These are phyloP conservation scores for Fusarium nisikadoi DNA, from an alignment of 2,329 filamentous ascomycete genomes.

Conservation along the genomic window DNA sequence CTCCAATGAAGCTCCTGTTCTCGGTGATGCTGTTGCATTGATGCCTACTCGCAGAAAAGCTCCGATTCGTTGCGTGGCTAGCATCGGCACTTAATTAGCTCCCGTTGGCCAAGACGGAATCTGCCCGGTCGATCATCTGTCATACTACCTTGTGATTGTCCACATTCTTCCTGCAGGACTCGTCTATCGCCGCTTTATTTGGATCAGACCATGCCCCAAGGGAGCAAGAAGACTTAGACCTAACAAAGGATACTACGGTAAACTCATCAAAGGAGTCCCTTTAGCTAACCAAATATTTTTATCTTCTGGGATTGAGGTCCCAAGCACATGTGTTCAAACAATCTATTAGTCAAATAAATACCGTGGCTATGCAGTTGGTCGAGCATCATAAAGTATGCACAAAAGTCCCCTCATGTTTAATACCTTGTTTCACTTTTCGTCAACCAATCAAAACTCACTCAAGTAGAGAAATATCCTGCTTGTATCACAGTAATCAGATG, in stretches of 20 bases:
- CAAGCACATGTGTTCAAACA: too few species aligned
- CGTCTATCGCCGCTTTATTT: neutral
- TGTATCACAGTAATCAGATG: neutral
- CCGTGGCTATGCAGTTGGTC: neutral
- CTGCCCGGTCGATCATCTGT: neutral
- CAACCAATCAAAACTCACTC: neutral
- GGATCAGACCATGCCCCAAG: neutral
- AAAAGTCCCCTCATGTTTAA: neutral
- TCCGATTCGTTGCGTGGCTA: neutral
- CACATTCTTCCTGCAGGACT: neutral
- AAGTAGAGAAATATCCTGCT: neutral
- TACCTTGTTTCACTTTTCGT: neutral
- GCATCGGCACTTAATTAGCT: neutral
- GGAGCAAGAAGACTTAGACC: too few species aligned
- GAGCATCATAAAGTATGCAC: neutral
- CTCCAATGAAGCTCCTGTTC: neutral
- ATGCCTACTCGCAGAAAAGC: neutral
- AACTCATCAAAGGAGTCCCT: too few species aligned
- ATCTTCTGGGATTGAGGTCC: neutral
- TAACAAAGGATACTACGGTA: too few species aligned
- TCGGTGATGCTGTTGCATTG: neutral
- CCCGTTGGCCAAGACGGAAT: neutral
- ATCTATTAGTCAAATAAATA: neutral
- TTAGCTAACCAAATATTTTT: neutral
- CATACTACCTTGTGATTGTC: neutral